These are phyloP conservation scores for Nakaseomyces kungkrabaensis DNA, from an alignment of 1,139 yeast genomes.

Conservation along the genomic window DNA sequence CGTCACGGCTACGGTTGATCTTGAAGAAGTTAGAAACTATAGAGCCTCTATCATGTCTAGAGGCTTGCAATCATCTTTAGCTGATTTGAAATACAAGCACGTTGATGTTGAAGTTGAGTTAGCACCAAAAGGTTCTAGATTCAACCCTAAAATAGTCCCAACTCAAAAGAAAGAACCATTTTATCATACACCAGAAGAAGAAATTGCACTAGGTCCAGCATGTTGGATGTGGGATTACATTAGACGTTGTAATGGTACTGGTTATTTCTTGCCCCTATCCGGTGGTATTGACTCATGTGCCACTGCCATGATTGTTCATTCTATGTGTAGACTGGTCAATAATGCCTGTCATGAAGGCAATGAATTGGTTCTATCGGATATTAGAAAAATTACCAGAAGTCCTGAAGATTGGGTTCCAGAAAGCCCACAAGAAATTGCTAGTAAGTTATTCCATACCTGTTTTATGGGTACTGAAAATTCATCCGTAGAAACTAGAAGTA, in stretches of 20 bases:
- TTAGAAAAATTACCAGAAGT: slow-evolving; percentile 49
- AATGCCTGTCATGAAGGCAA: slow-evolving; percentile 58
- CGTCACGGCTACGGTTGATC: slow-evolving; percentile 81
- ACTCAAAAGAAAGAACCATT: slow-evolving; percentile 40
- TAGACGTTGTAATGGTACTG: slow-evolving; percentile 81
- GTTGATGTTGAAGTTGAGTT: slow-evolving; percentile 53
- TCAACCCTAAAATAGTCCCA: slow-evolving; percentile 59
- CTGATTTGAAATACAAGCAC: slow-evolving; percentile 45
- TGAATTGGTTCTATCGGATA: slow-evolving; percentile 65
- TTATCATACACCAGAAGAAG: slow-evolving; percentile 84
- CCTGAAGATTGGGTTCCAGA: slow-evolving; percentile 53
- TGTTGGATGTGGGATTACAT: slow-evolving; percentile 99
- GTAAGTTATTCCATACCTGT: slow-evolving; percentile 71
- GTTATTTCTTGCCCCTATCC: slow-evolving; percentile 83
- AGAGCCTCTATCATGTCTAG: slow-evolving; percentile 65
- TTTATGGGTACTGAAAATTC: slow-evolving; percentile 96
- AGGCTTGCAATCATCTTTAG: slow-evolving; percentile 57
- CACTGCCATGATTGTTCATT: slow-evolving; percentile 85
- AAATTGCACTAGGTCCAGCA: slow-evolving; percentile 95
- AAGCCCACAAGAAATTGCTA: slow-evolving; percentile 67
- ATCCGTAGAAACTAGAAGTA: slow-evolving; percentile 67
- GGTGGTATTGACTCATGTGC: slow-evolving; percentile 99
- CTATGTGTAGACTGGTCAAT: slow-evolving; percentile 83
- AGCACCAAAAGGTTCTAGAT: slow-evolving; percentile 46
- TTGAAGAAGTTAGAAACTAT: slow-evolving; percentile 81